These are phyloP conservation scores for Speleostelium caveatum DNA, from an alignment of 78 protist species.

Conservation along the genomic window DNA sequence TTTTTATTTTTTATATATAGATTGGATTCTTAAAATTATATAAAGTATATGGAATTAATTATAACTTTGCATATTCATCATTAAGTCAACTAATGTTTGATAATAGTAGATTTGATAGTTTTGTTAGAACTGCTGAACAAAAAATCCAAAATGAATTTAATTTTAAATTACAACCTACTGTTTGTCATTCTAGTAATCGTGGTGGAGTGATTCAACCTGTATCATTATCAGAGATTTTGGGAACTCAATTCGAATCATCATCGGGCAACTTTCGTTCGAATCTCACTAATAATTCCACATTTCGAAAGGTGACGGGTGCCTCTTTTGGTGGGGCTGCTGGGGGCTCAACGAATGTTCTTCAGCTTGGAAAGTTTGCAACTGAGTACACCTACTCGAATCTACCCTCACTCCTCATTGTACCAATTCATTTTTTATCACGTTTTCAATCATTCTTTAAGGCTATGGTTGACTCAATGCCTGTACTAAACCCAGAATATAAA, in stretches of 20 bases:
- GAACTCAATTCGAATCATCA: slow-evolving; percentile 2
- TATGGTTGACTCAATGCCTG: slow-evolving; percentile 22
- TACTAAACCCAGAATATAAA: slow-evolving; percentile 8
- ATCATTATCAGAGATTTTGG: slow-evolving; percentile 32
- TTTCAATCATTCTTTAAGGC: slow-evolving; percentile 28
- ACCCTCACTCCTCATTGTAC: slow-evolving; percentile 55
- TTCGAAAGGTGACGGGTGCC: not conserved
- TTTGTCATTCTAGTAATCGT: not conserved
- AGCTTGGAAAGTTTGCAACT: slow-evolving; percentile 17
- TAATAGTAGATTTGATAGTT: slow-evolving; percentile 57
- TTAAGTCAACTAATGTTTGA: slow-evolving; percentile 60
- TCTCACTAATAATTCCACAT: not conserved
- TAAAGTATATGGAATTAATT: slow-evolving; percentile 51
- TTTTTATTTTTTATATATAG: slow-evolving; percentile 12
- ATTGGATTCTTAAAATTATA: slow-evolving; percentile 65
- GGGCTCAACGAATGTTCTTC: not conserved
- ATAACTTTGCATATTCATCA: slow-evolving; percentile 35
- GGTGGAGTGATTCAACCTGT: slow-evolving; percentile 29
- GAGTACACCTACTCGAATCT: slow-evolving; percentile 34
- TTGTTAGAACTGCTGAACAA: slow-evolving; percentile 35
- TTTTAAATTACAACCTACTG: slow-evolving; percentile 19
- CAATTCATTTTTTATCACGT: slow-evolving; percentile 61
- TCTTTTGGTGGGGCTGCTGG: not conserved
- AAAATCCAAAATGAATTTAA: slow-evolving; percentile 26
- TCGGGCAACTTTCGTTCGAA: not conserved